Conservation (phyloP, 148 eudicot genomes). For the Rhododendron williamsianum region DNA sequence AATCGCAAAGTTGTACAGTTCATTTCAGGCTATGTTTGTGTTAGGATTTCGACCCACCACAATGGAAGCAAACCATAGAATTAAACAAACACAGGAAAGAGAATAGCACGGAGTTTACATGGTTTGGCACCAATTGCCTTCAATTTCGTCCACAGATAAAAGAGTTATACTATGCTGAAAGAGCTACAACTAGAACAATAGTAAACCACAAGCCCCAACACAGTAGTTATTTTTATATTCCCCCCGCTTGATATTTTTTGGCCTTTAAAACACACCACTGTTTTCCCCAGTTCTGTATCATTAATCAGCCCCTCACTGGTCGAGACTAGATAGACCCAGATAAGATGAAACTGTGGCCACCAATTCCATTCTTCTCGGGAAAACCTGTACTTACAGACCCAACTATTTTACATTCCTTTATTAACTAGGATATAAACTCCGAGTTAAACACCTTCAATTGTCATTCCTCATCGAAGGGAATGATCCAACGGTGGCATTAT, state of each 20-base stretch:
- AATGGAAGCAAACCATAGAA: neutral
- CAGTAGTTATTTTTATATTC: neutral
- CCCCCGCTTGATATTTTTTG: neutral
- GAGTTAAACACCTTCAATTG: neutral
- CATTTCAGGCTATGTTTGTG: neutral
- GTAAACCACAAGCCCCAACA: neutral
- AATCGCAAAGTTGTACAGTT: neutral
- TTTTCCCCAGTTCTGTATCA: neutral
- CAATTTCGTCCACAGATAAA: neutral
- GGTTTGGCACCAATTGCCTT: neutral
- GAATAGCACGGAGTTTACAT: neutral
- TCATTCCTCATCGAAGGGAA: neutral
- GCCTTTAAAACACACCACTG: neutral
- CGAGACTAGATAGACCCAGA: neutral
- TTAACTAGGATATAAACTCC: neutral
- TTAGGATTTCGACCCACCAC: neutral
- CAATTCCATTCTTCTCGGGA: neutral
- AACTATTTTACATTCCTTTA: neutral
- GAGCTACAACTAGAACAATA: neutral
- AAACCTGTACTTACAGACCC: neutral
- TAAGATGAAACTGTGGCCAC: neutral
- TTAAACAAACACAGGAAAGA: neutral
- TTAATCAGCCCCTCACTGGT: neutral
- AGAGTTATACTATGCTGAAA: neutral
- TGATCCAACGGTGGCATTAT: neutral